These are phyloP conservation scores for Citrus reticulata DNA, from an alignment of 345 rosid genomes.

Conservation along the genomic window DNA sequence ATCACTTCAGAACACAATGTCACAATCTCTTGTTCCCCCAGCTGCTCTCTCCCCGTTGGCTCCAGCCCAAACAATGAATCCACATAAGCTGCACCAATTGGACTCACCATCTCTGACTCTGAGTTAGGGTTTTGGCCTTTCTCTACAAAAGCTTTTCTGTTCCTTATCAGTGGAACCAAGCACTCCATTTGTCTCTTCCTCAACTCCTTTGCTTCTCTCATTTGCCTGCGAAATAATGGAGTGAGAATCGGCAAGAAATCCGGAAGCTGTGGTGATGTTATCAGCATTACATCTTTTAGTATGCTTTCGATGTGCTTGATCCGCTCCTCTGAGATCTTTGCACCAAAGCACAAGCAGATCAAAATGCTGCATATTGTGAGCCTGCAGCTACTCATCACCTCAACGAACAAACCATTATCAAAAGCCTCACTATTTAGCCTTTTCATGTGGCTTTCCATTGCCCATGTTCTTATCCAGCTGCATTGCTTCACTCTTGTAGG, in stretches of 20 bases:
- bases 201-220: constrained; percentile 59
- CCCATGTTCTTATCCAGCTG: constrained; percentile 88
- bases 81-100: constrained; percentile 86
- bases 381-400: constrained; percentile 73
- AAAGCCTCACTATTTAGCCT: constrained; percentile 46
- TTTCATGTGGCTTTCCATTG: constrained; percentile 61
- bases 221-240: constrained; percentile 58
- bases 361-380: constrained; percentile 72
- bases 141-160: constrained; percentile 54
- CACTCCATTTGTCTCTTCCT: constrained; percentile 78
- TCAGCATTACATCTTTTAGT: constrained; percentile 80
- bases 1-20: constrained; percentile 80
- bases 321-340: constrained; percentile 63
- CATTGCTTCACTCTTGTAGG: constrained; percentile 76
- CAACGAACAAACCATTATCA: constrained; percentile 54
- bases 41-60: constrained; percentile 39
- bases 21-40: constrained; percentile 77
- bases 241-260: constrained; percentile 80
- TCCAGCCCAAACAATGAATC: constrained; percentile 69
- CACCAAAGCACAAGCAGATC: constrained; percentile 87
- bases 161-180: constrained; percentile 64
- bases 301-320: constrained; percentile 63
- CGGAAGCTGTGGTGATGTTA: constrained; percentile 66
- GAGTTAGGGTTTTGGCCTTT: constrained; percentile 34
- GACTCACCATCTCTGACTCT: constrained; percentile 81